These are phyloP conservation scores for Gremmenia infestans DNA, from an alignment of 2,329 filamentous ascomycete genomes.

Conservation along the genomic window DNA sequence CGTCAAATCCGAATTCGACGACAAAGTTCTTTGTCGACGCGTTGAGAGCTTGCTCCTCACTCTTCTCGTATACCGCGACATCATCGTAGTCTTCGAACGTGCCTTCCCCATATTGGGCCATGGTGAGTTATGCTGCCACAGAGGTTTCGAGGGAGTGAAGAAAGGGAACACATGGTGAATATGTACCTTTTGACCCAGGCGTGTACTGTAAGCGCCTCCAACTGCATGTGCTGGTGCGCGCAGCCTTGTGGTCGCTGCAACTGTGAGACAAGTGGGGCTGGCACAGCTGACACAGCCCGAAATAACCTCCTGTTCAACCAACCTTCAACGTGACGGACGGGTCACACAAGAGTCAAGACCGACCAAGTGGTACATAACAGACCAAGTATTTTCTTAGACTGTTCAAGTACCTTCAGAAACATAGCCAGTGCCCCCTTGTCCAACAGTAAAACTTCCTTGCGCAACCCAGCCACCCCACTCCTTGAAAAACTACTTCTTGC, in stretches of 20 bases:
- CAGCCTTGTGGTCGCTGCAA: not conserved
- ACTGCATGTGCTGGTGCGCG: not conserved
- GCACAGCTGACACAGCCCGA: not conserved
- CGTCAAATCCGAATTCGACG: constrained; percentile 55
- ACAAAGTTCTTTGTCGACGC: constrained; percentile 52
- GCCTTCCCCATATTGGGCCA: constrained; percentile 12
- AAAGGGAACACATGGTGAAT: constrained; percentile 8
- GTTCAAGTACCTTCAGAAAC: not conserved
- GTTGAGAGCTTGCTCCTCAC: constrained; percentile 38
- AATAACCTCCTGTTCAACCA: too few relatives aligned
- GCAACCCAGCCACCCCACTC: not conserved
- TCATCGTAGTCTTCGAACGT: constrained; percentile 46
- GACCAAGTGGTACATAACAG: constrained; percentile 10
- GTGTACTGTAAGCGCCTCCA: not conserved
- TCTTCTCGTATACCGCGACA: constrained; percentile 39
- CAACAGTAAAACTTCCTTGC: not conserved
- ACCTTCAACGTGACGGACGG: too few relatives aligned
- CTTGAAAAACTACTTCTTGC: not conserved
- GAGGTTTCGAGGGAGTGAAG: constrained; percentile 1
- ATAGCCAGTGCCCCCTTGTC: not conserved
- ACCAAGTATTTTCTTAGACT: not conserved
- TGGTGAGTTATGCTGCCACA: constrained; percentile 1
- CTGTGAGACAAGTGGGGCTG: not conserved
- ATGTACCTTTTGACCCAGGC: not conserved
- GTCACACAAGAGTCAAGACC: constrained; percentile 10